Percentiles rank a stretch among this genome's conserved stretches.
phyloP scores from a whole-genome alignment of 495 filamentous ascomycete genomes.

The Xylaria grammica region DNA sequence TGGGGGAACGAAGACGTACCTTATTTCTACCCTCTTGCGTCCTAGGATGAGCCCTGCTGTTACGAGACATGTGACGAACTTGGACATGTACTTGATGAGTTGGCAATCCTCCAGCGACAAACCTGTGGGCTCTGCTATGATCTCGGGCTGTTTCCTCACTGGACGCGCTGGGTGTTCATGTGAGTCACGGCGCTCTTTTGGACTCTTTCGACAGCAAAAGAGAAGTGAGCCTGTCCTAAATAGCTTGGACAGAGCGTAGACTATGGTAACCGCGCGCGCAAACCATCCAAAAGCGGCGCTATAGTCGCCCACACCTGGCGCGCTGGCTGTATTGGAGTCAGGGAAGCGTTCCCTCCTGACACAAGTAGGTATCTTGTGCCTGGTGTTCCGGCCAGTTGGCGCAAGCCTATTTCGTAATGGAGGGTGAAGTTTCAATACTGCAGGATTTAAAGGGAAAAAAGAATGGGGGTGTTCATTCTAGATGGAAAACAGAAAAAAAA shows the following conservation, averaged over 20 bases:
- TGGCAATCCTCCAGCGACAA: constrained; percentile 18
- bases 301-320: constrained; percentile 7
- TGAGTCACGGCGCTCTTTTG: constrained; percentile 15
- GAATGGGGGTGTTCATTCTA: neutral
- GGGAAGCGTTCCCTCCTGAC: constrained; percentile 23
- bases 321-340: constrained; percentile 7
- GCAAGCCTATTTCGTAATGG: constrained; percentile 10
- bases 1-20: constrained; percentile 19
- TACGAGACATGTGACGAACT: constrained; percentile 27
- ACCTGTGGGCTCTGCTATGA: constrained; percentile 6
- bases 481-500: too few species aligned
- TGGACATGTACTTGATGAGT: constrained; percentile 24
- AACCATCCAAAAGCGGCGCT: constrained; percentile 8
- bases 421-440: constrained; percentile 6
- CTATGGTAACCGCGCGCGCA: constrained; percentile 14
- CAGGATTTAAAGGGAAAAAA: neutral
- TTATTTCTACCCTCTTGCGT: constrained; percentile 9
- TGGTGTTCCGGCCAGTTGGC: constrained; percentile 25
- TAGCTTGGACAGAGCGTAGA: too few species aligned
- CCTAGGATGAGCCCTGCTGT: constrained; percentile 17
- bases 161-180: constrained; percentile 17
- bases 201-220: neutral
- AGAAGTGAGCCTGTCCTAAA: neutral
- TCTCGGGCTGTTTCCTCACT: neutral
- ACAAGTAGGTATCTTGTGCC: constrained; percentile 17